Evolutionary conservation across 139 green algal species (phyloP).

Genomic region (Closterium sp.): DNA sequence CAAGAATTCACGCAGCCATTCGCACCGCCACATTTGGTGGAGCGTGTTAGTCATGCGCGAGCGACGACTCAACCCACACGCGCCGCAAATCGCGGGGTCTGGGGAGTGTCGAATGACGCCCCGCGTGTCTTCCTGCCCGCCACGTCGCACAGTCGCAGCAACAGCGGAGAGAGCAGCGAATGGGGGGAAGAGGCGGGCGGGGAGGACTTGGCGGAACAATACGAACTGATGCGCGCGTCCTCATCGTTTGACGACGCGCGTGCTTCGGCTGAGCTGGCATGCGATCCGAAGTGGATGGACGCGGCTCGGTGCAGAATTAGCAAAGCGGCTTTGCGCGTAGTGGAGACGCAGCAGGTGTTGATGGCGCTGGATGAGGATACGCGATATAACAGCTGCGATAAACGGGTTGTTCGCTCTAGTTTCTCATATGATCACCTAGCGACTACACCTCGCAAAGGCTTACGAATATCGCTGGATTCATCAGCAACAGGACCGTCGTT

Average conservation of each 20-base stretch:
- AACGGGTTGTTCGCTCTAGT: not conserved
- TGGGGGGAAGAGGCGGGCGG: not conserved
- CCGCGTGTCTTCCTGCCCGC: not conserved
- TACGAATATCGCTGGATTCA: not conserved
- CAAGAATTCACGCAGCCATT: not conserved
- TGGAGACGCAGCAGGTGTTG: not conserved
- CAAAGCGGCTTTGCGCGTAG: not conserved
- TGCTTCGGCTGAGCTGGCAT: not conserved
- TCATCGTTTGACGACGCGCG: not conserved
- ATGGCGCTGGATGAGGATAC: not conserved
- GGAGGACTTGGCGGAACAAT: not conserved
- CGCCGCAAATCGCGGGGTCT: not conserved
- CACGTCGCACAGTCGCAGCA: not conserved
- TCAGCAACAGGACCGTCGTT: not conserved
- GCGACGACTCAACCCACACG: not conserved
- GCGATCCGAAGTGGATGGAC: not conserved
- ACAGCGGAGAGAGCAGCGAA: not conserved
- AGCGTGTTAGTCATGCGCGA: not conserved
- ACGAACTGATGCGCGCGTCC: not conserved
- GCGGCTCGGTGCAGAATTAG: not conserved
- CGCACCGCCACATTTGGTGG: not conserved
- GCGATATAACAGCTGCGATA: not conserved
- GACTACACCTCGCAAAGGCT: not conserved
- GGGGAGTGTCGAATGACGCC: not conserved
- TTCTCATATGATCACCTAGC: not conserved